Evolutionary conservation across 1,139 yeast species (phyloP), one percentile per base, ranked within the genome.

Genomic region (Candida labiduridarum): DNA sequence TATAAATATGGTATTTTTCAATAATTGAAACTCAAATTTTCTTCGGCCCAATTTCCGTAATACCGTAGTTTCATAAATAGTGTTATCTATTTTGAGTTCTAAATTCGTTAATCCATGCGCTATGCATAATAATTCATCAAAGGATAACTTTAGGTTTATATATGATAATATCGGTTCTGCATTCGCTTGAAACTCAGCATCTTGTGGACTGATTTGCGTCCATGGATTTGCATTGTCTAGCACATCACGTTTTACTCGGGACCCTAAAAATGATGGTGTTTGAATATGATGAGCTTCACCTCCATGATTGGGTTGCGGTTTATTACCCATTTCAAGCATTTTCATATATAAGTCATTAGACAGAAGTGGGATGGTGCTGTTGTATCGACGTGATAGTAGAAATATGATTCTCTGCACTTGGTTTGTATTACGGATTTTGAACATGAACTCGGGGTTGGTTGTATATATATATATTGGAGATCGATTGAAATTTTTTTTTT

Each of bases 1-100:
- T 3, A 64, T 56, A 53, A 72, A 73, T 3, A 70, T 60, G 2
- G 48, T 43, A 11, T 49, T 47, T 8, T 45, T 44, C 7, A 52
- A 18, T 16, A 52, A 33, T 18, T 57, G 53, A 11, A 58, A 50
- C n/a, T 40, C 25, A 30, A 40, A 54, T 7, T 41, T 41, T 2
- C 8, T 9, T 15, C 47, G 52, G 10, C 41, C 67, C 57, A 35
- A 53, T 10, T 8, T 47, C 33, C 50, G 58, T 47, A 51, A 56
- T 40, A 55, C 59, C 11, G 39, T 48, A 4, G 64, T 49, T 22
- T 59, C 59, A 33, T 55, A 51, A 16, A 45, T 39, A 4, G 10
- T 30, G 14, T 36, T 27, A 2, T 47, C 19, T 12, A 47, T 16
- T 11, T 31, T 41, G 8, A 53, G 18, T 30, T 52, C 52, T 30